Base-by-base conservation (phyloP, 2,329 filamentous ascomycete genomes). In the Cordyceps farinosa region DNA sequence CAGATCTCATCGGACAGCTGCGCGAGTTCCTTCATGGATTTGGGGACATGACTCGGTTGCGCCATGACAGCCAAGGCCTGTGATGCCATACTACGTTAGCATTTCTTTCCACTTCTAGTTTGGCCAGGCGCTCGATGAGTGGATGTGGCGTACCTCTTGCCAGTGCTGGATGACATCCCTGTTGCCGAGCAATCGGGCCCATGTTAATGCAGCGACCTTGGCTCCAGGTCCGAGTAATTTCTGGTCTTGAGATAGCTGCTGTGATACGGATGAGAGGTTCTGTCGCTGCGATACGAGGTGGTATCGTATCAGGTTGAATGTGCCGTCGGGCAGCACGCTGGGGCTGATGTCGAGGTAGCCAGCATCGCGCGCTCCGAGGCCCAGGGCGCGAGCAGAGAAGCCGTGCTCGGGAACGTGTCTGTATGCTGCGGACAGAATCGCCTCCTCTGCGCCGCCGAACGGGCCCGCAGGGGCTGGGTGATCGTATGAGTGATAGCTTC, bases 21-120 rank as follows among this genome's bases (percentile, higher is more conserved):
- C 48, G 90, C 87, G 4, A 99, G 84, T 77, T 98, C 95, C 51
- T 83, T 83, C 3, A 97, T 74, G 0, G 92, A 93, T 9, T 86
- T 78, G 0, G 91, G 86, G 40, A 96, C 83, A 74, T 94, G 90
- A 65, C 83, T 85, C 0, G 92, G 90, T 64, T 96, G 88, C 5
- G 92, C 92, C 90, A 97, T 97, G 66, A 96, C 81, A 4, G 91
- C 92, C 3, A 98, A 82, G 51, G 94, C 95, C 90, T 95, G 45
- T n/a, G 11, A 48, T 27, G 22, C 55, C 52, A 17, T 4, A 51
- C 48, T 47, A 4, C 13, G 51, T 61, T 30, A 38, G 40, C 40
- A 22, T 22, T 22, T 44, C 3, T 15, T 13, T 38, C 11, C 29
- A 30, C n/a, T 47, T 36, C 5, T 11, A 11, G 51, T 13, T 57